These are phyloP conservation scores for Leptographium galeiforme DNA, from an alignment of 2,329 filamentous ascomycete species.

Conservation along the genomic window DNA sequence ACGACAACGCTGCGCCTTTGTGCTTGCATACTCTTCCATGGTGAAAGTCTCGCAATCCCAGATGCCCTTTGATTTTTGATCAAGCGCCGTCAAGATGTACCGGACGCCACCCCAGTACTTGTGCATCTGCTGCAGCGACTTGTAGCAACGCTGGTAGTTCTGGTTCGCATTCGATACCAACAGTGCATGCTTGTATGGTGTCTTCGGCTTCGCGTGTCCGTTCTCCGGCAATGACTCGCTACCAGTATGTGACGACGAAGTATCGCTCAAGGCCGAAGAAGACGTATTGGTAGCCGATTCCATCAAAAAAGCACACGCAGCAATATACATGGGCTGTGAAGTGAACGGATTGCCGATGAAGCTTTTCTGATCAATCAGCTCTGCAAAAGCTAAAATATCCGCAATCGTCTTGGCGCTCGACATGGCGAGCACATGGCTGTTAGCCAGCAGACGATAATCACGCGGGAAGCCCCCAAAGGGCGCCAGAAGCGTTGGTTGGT, in stretches of 20 bases:
- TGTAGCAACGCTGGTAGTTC: conserved; percentile 79
- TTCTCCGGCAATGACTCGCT: neutral
- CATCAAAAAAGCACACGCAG: conserved; percentile 76
- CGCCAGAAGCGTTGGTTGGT: conserved; percentile 70
- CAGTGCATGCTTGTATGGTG: conserved; percentile 53
- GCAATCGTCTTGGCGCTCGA: conserved; percentile 85
- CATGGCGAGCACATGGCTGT: conserved; percentile 73
- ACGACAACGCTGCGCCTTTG: conserved; percentile 35
- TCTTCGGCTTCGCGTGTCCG: conserved; percentile 6
- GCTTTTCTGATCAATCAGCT: conserved; percentile 73
- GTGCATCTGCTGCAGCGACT: conserved; percentile 67
- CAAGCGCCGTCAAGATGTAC: conserved; percentile 74
- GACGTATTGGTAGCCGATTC: conserved; percentile 64
- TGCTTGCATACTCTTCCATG: conserved; percentile 64
- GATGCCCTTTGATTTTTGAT: conserved; percentile 78
- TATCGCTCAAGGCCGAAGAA: conserved; percentile 47
- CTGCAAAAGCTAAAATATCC: conserved; percentile 75
- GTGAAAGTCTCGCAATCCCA: conserved; percentile 61
- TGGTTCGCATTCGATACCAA: conserved; percentile 71
- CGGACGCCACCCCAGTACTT: conserved; percentile 76
- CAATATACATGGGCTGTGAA: conserved; percentile 83
- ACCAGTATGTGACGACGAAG: conserved; percentile 27
- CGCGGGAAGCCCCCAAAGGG: conserved; percentile 48
- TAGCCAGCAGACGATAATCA: conserved; percentile 60
- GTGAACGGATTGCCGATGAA: conserved; percentile 83